Evolutionary conservation across 2,329 filamentous ascomycete species (phyloP), one percentile per base, ranked within the genome.

Genomic region (Teratosphaeria gauchensis): DNA sequence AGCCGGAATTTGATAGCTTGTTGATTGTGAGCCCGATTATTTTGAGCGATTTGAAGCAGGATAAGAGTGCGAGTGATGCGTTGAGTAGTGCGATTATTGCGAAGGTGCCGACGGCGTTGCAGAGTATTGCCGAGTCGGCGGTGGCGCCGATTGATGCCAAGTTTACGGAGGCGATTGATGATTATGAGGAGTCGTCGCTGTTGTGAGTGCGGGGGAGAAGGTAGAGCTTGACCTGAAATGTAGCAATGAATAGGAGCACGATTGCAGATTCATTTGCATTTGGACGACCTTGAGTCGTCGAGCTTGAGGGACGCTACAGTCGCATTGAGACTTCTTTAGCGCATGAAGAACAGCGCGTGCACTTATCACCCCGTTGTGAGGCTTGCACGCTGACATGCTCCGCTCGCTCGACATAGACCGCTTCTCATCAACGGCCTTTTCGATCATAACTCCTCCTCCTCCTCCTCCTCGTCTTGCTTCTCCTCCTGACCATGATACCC

Each of bases 101-200:
- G n/a, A 64, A 62, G 30, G 63, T 65, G 52, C 64, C 64, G 2
- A 28, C 35, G 16, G 42, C 12, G 16, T 38, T 51, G 33, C 54
- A 59, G 46, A 12, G 5, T n/a, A 48, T 46, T 24, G 54, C 54
- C 4, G 9, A 51, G 46, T 16, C n/a, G 28, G 19, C 31, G 1
- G 31, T 32, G 16, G 28, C 53, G 19, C 21, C 21, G 28, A 16
- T 55, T 21, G 53, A 55, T 55, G 53, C 28, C 12, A 32, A 24
- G 28, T 55, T 55, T 19, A 11, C 9, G 8, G 30, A 55, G 24
- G 53, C 53, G 28, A 55, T 55, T n/a, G n/a, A 3, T 38, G 16
- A 14, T 11, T 55, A 55, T 21, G 31, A 35, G 30, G 21, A 30
- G 24, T 35, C 16, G 5, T 35, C 28, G 53, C 35, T 42, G 35